Evolutionary conservation across 2,329 filamentous ascomycete species (phyloP), one percentile per base, ranked within the genome.

Genomic region (Dothiorella sarmentorum): DNA sequence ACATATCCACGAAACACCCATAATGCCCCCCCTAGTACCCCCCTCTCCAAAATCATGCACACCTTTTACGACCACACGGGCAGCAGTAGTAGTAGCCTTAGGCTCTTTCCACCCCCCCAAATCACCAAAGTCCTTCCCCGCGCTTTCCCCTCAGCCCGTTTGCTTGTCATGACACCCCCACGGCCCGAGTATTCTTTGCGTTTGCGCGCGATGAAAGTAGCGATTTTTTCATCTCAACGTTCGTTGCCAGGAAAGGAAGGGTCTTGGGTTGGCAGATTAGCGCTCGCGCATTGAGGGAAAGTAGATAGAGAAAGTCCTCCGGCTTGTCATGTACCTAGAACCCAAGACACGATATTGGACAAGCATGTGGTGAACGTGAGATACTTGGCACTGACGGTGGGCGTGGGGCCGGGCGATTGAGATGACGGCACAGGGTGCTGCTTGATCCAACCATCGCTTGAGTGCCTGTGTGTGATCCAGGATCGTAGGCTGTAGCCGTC

Each of bases 241-340:
- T 52, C 56, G 45, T 51, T 52, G 45, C 56, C 29, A 37, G 56
- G 26, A 40, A 52, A 26, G 56, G 33, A 58, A 51, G 45, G 45
- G n/a, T 33, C 26, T 58, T 37, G 56, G 56, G 42, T 29, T 51
- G 51, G n/a, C 35, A 51, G 43, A 26, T 15, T 11, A 27, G 35
- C 22, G 33, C 49, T 33, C 44, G 44, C 56, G 37, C 33, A 40
- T 58, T 58, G 56, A 22, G 45, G 45, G 45, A 35, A 27, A 38
- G 44, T 58, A 52, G 44, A 58, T 52, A 58, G 56, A 58, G 45
- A 42, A 49, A 42, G 24, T 22, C 35, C 11, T 52, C 47, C 20
- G 31, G 33, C 13, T 51, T 53, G 22, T 31, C 26, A 35, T 56
- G 52, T 56, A 56, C 18, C 33, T 44, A 56, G 40, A 24, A n/a